phyloP scores from a whole-genome alignment of 140 eudicot genomes.

The Ambrosia hybrid region DNA sequence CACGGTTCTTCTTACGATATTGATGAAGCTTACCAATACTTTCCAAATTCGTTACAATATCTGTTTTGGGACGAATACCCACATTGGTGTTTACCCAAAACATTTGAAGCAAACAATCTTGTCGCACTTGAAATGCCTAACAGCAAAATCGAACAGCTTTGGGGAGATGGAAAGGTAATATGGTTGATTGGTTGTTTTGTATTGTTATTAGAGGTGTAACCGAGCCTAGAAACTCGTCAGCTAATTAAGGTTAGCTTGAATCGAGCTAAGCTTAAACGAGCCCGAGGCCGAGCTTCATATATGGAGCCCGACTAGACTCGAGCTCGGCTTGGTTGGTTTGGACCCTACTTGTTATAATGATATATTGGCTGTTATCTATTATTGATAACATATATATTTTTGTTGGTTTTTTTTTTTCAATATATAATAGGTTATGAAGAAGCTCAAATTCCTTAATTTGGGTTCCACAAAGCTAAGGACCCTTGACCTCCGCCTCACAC shows the following conservation, averaged over 20 bases:
- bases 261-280: too few species aligned
- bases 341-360: too few species aligned
- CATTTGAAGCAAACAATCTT: slow-evolving; percentile 10
- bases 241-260: too few species aligned
- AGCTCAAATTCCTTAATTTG: too few species aligned
- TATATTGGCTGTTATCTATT: too few species aligned
- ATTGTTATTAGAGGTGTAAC: too few species aligned
- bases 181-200: background rate
- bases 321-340: too few species aligned
- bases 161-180: background rate
- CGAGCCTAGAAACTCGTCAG: too few species aligned
- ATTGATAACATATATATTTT: background rate
- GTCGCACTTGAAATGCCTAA: background rate
- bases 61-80: background rate
- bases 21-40: background rate
- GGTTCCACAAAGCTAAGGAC: background rate
- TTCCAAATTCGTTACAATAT: slow-evolving; percentile 11
- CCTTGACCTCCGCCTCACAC: slow-evolving; percentile 1
- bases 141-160: background rate
- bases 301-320: too few species aligned
- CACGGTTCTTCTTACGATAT: too few species aligned
- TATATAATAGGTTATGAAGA: background rate
- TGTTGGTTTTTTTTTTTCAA: background rate
- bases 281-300: too few species aligned
- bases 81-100: background rate